A percentile compares a stretch with the other conserved stretches of the same genome.
phyloP scores from a whole-genome alignment of 805 yeast genomes.

The Cyberlindnera bimundalis region DNA sequence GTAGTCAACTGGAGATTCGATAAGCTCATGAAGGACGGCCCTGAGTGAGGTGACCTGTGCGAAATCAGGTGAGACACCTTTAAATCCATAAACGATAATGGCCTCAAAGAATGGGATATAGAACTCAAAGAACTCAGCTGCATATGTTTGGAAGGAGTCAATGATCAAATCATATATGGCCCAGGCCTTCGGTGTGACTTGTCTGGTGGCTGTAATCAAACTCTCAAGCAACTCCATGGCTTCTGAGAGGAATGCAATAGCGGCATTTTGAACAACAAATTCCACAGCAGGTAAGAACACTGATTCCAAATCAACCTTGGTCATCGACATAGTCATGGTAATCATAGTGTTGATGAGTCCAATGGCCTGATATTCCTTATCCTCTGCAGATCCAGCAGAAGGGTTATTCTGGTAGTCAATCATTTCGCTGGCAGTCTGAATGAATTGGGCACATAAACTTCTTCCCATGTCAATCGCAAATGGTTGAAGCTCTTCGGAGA shows the following conservation, averaged over 20 bases:
- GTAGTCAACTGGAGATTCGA: slow-evolving; percentile 22
- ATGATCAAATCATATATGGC: slow-evolving; percentile 44
- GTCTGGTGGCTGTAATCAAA: slow-evolving; percentile 45
- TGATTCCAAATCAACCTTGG: slow-evolving; percentile 49
- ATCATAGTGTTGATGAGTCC: slow-evolving; percentile 70
- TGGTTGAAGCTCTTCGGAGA: slow-evolving; percentile 84
- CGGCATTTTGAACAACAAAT: slow-evolving; percentile 54
- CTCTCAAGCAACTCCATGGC: slow-evolving; percentile 61
- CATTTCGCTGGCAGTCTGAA: slow-evolving; percentile 52
- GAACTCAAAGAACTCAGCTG: slow-evolving; percentile 53
- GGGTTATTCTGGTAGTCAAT: slow-evolving; percentile 35
- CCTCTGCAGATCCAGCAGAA: slow-evolving; percentile 35
- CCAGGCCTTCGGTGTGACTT: slow-evolving; percentile 51
- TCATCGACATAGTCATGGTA: slow-evolving; percentile 69
- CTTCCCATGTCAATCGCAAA: slow-evolving; percentile 67
- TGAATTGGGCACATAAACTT: slow-evolving; percentile 59
- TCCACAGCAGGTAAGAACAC: slow-evolving; percentile 56
- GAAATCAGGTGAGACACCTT: slow-evolving; percentile 16
- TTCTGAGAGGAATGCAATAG: slow-evolving; percentile 60
- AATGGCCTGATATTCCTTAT: slow-evolving; percentile 64
- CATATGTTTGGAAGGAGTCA: slow-evolving; percentile 56
- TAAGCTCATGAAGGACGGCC: slow-evolving; percentile 16
- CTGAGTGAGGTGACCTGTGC: slow-evolving; percentile 20
- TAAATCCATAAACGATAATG: slow-evolving; percentile 49
- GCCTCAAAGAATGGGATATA: slow-evolving; percentile 57